A percentile compares a stretch with the other conserved stretches of the same genome.
Conservation (phyloP, 371 early-diverging fungal species). For the Mucor saturninus region DNA sequence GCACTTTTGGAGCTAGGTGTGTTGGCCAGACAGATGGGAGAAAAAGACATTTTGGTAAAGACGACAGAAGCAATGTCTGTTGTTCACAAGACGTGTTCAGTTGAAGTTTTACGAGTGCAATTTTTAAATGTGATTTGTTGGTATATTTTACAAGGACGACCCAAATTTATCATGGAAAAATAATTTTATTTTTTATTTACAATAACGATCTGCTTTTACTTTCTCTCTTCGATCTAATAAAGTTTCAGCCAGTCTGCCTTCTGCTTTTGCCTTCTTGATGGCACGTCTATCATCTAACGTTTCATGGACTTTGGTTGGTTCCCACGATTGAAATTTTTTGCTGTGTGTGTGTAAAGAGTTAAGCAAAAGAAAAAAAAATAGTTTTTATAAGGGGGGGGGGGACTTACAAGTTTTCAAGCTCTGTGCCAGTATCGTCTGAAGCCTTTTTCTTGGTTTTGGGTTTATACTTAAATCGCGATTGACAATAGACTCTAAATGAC, state of each 20-base stretch:
- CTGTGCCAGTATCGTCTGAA: conserved; percentile 29
- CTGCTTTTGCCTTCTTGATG: conserved; percentile 69
- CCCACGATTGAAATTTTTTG: conserved; percentile 31
- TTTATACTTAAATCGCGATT: conserved; percentile 62
- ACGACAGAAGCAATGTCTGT: conserved; percentile 14
- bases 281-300: conserved; percentile 53
- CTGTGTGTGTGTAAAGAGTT: not conserved
- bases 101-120: conserved; percentile 8
- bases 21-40: conserved; percentile 6
- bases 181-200: conserved; percentile 59
- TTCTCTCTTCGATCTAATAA: conserved; percentile 82
- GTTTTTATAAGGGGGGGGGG: not conserved
- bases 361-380: not conserved
- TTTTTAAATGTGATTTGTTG: conserved; percentile 19
- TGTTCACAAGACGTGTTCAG: conserved; percentile 18
- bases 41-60: not conserved
- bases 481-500: conserved; percentile 72
- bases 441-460: conserved; percentile 43
- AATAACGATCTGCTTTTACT: conserved; percentile 84
- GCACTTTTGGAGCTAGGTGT: conserved; percentile 13
- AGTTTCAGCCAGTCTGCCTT: conserved; percentile 78
- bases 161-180: not conserved
- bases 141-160: conserved; percentile 15
- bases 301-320: conserved; percentile 61
- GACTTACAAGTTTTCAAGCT: conserved; percentile 50